These are phyloP conservation scores for Penicillium goetzii DNA, from an alignment of 495 filamentous ascomycete genomes.

Conservation along the genomic window DNA sequence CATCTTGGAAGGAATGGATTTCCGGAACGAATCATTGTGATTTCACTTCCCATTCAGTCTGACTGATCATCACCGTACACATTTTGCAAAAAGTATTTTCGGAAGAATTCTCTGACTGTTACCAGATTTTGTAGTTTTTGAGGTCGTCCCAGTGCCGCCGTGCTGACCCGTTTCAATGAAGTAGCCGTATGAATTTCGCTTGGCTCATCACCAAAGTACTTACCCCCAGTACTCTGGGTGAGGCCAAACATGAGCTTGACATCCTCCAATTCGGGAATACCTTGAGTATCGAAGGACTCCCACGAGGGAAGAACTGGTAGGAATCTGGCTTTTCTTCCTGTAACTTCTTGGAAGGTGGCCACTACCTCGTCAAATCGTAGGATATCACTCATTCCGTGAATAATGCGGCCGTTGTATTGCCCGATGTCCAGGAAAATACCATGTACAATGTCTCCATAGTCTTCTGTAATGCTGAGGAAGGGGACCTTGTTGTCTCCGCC, in stretches of 20 bases:
- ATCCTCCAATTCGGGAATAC: neutral
- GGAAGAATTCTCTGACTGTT: too few relatives aligned
- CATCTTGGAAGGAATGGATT: too few relatives aligned
- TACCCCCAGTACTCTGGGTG: neutral
- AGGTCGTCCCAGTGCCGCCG: too few relatives aligned
- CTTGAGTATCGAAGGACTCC: too few relatives aligned
- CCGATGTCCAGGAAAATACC: constrained; percentile 36
- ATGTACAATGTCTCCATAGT: constrained; percentile 41
- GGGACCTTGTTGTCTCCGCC: constrained; percentile 36
- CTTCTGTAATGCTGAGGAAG: constrained; percentile 34
- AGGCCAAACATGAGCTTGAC: neutral
- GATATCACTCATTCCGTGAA: neutral
- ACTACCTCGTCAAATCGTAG: neutral
- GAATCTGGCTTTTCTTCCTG: neutral
- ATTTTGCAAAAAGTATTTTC: too few relatives aligned
- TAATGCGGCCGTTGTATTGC: neutral
- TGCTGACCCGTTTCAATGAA: neutral
- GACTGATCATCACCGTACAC: too few relatives aligned
- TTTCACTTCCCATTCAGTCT: too few relatives aligned
- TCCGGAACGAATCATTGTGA: too few relatives aligned
- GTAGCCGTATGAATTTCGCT: neutral
- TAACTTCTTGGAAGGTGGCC: neutral
- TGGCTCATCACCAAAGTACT: neutral
- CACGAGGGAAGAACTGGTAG: too few relatives aligned
- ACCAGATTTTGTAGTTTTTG: too few relatives aligned